Conservation (phyloP, 345 rosid species). For the Citrus mangshanensis region DNA sequence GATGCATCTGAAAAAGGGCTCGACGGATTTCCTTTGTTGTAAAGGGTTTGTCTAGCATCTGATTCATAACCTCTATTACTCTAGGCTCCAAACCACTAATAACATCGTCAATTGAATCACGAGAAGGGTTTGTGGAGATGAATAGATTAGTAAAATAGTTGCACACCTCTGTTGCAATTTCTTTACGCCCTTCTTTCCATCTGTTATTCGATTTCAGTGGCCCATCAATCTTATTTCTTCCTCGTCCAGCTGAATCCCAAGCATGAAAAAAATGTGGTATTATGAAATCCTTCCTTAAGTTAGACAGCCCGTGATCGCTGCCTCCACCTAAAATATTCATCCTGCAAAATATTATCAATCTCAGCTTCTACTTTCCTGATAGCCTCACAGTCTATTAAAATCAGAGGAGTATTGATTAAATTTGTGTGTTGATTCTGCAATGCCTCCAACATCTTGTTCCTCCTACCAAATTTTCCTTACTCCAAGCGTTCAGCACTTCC, state of each 20-base stretch:
- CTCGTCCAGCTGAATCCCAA: neutral
- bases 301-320: neutral
- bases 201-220: neutral
- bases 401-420: too few relatives aligned
- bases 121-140: neutral
- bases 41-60: neutral
- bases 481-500: neutral
- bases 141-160: neutral
- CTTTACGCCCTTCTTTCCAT: neutral
- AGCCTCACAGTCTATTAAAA: too few relatives aligned
- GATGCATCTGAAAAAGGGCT: neutral
- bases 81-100: neutral
- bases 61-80: neutral
- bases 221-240: neutral
- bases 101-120: neutral
- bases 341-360: neutral
- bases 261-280: too few relatives aligned
- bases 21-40: too few relatives aligned
- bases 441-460: too few relatives aligned
- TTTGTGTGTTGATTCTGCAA: too few relatives aligned
- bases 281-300: too few relatives aligned
- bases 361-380: too few relatives aligned
- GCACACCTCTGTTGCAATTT: neutral
- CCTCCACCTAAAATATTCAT: neutral
- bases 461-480: neutral